Percentiles rank a stretch among this genome's conserved stretches.
These are phyloP conservation scores for Trichopus zeylanicus DNA, from an alignment of 116 monocot genomes.

Conservation along the genomic window DNA sequence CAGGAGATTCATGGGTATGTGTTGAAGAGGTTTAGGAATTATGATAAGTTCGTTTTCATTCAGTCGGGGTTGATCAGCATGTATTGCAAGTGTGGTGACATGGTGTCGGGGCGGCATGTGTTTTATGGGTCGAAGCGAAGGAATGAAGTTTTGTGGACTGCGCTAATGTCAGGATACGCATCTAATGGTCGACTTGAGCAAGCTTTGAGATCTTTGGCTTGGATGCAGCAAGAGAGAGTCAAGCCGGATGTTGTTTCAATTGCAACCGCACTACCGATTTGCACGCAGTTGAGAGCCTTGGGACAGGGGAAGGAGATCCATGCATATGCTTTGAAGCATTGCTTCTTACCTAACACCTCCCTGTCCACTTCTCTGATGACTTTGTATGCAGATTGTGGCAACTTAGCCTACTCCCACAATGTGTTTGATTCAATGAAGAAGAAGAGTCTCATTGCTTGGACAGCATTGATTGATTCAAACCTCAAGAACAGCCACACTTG, in stretches of 20 bases:
- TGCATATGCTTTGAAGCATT: slow-evolving; percentile 43
- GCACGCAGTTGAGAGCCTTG: slow-evolving; percentile 43
- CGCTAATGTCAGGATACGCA: slow-evolving; percentile 81
- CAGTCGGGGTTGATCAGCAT: slow-evolving; percentile 73
- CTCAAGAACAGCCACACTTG: slow-evolving; percentile 33
- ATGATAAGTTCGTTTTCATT: slow-evolving; percentile 22
- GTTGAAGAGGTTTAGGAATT: slow-evolving; percentile 51
- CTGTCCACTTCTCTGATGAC: slow-evolving; percentile 69
- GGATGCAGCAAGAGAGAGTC: slow-evolving; percentile 96
- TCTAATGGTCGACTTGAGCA: slow-evolving; percentile 62
- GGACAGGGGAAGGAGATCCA: slow-evolving; percentile 78
- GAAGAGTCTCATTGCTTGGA: slow-evolving; percentile 80
- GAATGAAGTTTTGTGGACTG: slow-evolving; percentile 77
- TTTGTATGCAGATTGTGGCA: slow-evolving; percentile 59
- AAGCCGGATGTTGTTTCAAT: slow-evolving; percentile 67
- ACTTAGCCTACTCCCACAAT: slow-evolving; percentile 34
- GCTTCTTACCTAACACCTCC: slow-evolving; percentile 67
- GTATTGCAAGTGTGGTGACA: slow-evolving; percentile 91
- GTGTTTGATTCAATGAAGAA: slow-evolving; percentile 51
- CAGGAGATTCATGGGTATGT: slow-evolving; percentile 65
- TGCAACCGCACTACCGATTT: slow-evolving; percentile 63
- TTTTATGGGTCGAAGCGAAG: slow-evolving; percentile 48
- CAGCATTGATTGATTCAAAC: slow-evolving; percentile 73
- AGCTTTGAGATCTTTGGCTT: slow-evolving; percentile 60
- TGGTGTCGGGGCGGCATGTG: slow-evolving; percentile 63